Evolutionary conservation across 1,284 basidiomycete species (phyloP), one percentile per base, ranked within the genome.

Genomic region (Ustilago tritici): DNA sequence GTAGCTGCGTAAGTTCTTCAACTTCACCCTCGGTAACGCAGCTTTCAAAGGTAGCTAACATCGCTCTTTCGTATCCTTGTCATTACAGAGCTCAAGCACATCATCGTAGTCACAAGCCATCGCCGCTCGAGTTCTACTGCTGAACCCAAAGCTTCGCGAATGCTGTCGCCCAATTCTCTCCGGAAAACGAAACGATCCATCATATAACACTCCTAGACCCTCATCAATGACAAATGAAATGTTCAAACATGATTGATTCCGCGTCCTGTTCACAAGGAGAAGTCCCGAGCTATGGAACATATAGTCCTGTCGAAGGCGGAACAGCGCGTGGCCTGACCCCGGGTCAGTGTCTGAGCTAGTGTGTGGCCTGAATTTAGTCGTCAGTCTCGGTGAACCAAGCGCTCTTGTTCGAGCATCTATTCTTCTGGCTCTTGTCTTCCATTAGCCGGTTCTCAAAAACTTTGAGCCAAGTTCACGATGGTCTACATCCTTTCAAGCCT

Each of bases 1-100:
- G 58, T 56, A 2, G 41, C 56, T 34, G 69, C 74, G 74, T 76
- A 59, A 71, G 74, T 68, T 23, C 3, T 46, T 28, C 23, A 28
- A 28, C 38, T 23, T 10, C 35, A n/a, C 17, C 9, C 7, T 19
- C 14, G 34, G 10, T 11, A 41, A 41, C 3, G 40, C 6, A 15
- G 17, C 40, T 6, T 41, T 7, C 3, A 7, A 19, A 46, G 8
- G 43, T 6, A 9, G 9, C n/a, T 15, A 19, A 19, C 28, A 19
- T 28, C 31, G n/a, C 19, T 19, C 8, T 23, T 31, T 19, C 23
- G 19, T 17, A 19, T 14, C 9, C 15, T 41, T 46, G 43, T 28
- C 50, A 34, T 36, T 9, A 32, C 52, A 71, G 69, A 11, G 17
- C 49, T 7, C 55, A 71, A 41, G 31, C 36, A 11, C 31, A 59